Base-by-base conservation (phyloP, 139 green algal species). In the Chlorella ohadii region DNA sequence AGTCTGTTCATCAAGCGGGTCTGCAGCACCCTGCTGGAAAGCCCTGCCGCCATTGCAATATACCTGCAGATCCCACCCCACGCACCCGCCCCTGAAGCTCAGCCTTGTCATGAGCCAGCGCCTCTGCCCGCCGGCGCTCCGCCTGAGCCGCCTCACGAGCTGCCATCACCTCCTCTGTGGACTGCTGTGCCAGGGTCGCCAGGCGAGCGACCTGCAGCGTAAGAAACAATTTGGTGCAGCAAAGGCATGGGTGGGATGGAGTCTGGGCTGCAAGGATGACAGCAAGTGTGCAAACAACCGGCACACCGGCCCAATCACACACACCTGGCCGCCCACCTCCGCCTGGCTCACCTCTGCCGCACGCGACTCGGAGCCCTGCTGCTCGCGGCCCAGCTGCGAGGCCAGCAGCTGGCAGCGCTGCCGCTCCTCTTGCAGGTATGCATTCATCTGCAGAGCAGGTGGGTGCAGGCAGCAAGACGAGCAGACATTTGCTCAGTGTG, bases 101-200 rank as follows among this genome's bases (percentile, higher is more conserved):
- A 0, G 65, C 79, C 47, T 55, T 66, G 28, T 84, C 79, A 20
- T 61, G 65, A 13, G 27, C 4, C 33, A 78, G 65, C 47, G 55
- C 31, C 65, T 77, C 79, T 15, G 79, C 44, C 4, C 66, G 33
- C 23, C 44, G 39, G 36, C 79, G 80, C 68, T 72, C 80, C 2
- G 51, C 44, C 56, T 39, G 17, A 55, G 56, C 68, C 34, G 55
- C 68, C 80, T 85, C 80, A 3, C 80, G 34, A 16, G 80, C 80
- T 27, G 28, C 80, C 68, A 85, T 72, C 33, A 85, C 28, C 51
- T 79, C 80, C 36, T 79, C 80, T 31, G 68, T 85, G 27, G 68
- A 47, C 36, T 74, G 55, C n/a, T 72, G 68, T 1, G 80, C 80
- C 68, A 85, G 27, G 28, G 22, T 36, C 19, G 55, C 63, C 68